Conservation (phyloP, 139 green algal species). For the Chlorella sorokiniana region DNA sequence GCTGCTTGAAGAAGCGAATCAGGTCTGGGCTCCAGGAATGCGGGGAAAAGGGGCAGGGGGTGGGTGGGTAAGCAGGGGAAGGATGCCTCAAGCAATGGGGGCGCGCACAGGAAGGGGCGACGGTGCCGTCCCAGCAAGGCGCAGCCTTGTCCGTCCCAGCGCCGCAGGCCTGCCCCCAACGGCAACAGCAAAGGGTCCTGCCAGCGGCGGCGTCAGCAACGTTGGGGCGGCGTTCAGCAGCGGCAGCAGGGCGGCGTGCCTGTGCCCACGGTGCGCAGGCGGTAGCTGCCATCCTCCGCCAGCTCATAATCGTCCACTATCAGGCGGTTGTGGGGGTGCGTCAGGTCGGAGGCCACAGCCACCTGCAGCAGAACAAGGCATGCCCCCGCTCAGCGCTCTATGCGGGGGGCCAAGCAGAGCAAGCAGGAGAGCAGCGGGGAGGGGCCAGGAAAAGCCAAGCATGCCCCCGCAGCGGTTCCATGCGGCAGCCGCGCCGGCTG, state of each 20-base stretch:
- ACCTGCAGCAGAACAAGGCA: conserved; percentile 24
- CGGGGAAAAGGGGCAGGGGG: background rate
- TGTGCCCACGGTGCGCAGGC: conserved; percentile 41
- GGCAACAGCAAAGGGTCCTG: too few relatives aligned
- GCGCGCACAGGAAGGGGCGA: too few relatives aligned
- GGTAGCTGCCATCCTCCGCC: conserved; percentile 33
- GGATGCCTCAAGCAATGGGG: too few relatives aligned
- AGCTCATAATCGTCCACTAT: conserved; percentile 78
- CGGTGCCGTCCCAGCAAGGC: too few relatives aligned
- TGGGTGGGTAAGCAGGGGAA: background rate
- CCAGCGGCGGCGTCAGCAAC: too few relatives aligned
- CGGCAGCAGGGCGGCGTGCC: background rate
- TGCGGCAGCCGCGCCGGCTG: too few relatives aligned
- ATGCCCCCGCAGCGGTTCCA: too few relatives aligned
- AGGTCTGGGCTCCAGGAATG: too few relatives aligned
- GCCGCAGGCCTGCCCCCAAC: too few relatives aligned
- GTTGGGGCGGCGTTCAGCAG: background rate
- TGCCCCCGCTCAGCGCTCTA: too few relatives aligned
- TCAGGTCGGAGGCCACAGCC: conserved; percentile 50
- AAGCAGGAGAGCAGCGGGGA: background rate
- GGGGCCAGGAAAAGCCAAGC: too few relatives aligned
- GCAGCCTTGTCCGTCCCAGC: too few relatives aligned
- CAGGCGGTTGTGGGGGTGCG: conserved; percentile 48
- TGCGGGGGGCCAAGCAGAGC: background rate
- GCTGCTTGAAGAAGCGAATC: conserved; percentile 18